Evolutionary conservation across 202 grass and related monocot species (phyloP).

Genomic region (Miscanthus sacchariflorus): DNA sequence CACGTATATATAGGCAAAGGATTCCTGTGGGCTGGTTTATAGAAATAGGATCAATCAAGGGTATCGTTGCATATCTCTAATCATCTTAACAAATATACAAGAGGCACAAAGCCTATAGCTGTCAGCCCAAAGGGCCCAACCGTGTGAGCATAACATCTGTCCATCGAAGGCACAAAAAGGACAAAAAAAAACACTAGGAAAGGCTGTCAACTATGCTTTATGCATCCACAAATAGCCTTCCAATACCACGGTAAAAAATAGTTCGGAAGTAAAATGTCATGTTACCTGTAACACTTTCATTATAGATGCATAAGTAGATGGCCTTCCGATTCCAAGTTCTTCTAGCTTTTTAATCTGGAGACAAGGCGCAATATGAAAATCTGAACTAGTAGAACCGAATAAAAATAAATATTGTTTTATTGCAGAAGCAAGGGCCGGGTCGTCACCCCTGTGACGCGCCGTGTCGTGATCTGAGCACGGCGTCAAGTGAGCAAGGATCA

Average conservation of each 20-base stretch:
- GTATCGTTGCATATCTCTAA: not conserved
- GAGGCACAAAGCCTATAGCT: not conserved
- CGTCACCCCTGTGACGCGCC: too few relatives aligned
- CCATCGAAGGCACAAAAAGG: not conserved
- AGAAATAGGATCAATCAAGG: too few relatives aligned
- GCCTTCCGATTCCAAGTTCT: constrained; percentile 99
- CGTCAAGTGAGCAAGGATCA: too few relatives aligned
- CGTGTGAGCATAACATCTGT: not conserved
- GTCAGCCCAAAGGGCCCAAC: not conserved
- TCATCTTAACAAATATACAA: not conserved
- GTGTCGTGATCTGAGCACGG: too few relatives aligned
- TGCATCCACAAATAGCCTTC: constrained; percentile 1
- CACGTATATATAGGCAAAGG: not conserved
- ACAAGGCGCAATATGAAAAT: constrained; percentile 39
- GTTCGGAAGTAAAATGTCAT: constrained; percentile 25
- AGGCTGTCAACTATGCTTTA: constrained; percentile 19
- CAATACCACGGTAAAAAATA: constrained; percentile 44
- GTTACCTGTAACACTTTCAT: constrained; percentile 95
- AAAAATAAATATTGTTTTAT: constrained; percentile 28
- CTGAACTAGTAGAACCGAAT: constrained; percentile 40
- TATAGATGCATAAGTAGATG: constrained; percentile 92
- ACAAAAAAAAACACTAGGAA: not conserved
- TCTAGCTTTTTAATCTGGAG: constrained; percentile 94
- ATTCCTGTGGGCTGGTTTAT: not conserved
- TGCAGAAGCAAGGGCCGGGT: too few relatives aligned